A percentile compares a stretch with the other conserved stretches of the same genome.
These are phyloP conservation scores for Boletus speciosus DNA, from an alignment of 768 basidiomycete species.

Conservation along the genomic window DNA sequence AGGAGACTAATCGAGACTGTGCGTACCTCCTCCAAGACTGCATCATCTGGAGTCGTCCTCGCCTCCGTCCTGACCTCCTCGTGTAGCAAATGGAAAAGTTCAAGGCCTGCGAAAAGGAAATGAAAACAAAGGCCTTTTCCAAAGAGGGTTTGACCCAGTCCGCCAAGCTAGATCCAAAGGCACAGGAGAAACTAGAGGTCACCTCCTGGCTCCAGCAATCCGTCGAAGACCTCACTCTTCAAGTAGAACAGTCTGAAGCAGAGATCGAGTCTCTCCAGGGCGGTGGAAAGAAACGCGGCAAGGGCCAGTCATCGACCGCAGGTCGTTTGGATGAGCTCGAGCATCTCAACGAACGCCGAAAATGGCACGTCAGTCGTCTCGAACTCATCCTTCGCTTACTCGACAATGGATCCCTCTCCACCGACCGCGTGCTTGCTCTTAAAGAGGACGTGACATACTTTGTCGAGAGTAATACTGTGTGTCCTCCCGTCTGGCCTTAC, in stretches of 20 bases:
- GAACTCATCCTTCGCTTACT: constrained; percentile 91
- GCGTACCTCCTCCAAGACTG: constrained; percentile 29
- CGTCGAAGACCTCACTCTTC: constrained; percentile 89
- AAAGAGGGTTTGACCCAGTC: constrained; percentile 97
- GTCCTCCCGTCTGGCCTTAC: constrained; percentile 33
- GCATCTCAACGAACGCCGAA: constrained; percentile 83
- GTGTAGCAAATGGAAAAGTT: constrained; percentile 99
- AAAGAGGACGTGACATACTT: constrained; percentile 97
- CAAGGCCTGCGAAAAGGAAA: constrained; percentile 99
- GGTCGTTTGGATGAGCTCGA: constrained; percentile 85
- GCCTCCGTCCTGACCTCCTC: constrained; percentile 7
- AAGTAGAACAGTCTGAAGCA: constrained; percentile 92
- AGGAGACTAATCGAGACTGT: constrained; percentile 96
- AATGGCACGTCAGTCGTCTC: constrained; percentile 91
- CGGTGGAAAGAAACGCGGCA: constrained; percentile 80
- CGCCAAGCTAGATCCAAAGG: constrained; percentile 92
- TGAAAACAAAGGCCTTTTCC: constrained; percentile 99
- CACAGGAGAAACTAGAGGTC: constrained; percentile 92
- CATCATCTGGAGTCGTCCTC: background rate
- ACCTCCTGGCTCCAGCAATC: constrained; percentile 82
- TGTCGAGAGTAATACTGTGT: constrained; percentile 90
- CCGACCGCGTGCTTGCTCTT: constrained; percentile 75
- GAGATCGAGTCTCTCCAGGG: constrained; percentile 87
- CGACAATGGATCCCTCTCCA: constrained; percentile 85
- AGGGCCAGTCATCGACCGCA: constrained; percentile 57